Evolutionary conservation across 2,329 filamentous ascomycete species (phyloP).

Genomic region (Sporothrix brunneoviolacea): DNA sequence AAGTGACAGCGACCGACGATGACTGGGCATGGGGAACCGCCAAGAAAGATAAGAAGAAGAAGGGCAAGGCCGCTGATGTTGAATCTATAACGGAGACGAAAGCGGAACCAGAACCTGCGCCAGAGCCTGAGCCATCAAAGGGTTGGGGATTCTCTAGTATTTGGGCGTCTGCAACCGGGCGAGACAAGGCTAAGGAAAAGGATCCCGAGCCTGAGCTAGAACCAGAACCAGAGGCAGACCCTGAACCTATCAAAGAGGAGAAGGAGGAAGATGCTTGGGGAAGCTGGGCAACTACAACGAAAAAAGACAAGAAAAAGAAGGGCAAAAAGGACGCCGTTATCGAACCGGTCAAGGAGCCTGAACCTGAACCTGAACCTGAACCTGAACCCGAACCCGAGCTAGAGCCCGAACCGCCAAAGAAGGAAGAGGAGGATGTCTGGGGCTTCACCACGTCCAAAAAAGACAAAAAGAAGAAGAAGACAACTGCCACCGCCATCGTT

Average conservation of each 20-base stretch:
- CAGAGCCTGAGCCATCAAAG: conserved; percentile 8
- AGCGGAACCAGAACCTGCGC: conserved; percentile 8
- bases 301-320: conserved; percentile 20
- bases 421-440: conserved; percentile 2
- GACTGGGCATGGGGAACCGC: conserved; percentile 36
- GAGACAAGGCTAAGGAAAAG: not conserved
- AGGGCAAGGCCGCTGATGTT: conserved; percentile 15
- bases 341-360: conserved; percentile 15
- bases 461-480: conserved; percentile 18
- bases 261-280: conserved; percentile 15
- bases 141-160: not conserved
- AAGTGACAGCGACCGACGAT: conserved; percentile 21
- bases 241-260: conserved; percentile 14
- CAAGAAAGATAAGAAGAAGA: conserved; percentile 37
- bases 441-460: conserved; percentile 9
- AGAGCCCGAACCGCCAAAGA: conserved; percentile 4
- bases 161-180: not conserved
- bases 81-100: conserved; percentile 24
- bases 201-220: conserved; percentile 1
- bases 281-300: conserved; percentile 12
- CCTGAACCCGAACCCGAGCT: conserved; percentile 12
- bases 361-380: conserved; percentile 13
- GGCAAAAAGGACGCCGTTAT: conserved; percentile 16
- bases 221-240: conserved; percentile 14
- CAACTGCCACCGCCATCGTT: conserved; percentile 16